phyloP scores from a whole-genome alignment of 164 flowering plant species.

The Houttuynia cordata region DNA sequence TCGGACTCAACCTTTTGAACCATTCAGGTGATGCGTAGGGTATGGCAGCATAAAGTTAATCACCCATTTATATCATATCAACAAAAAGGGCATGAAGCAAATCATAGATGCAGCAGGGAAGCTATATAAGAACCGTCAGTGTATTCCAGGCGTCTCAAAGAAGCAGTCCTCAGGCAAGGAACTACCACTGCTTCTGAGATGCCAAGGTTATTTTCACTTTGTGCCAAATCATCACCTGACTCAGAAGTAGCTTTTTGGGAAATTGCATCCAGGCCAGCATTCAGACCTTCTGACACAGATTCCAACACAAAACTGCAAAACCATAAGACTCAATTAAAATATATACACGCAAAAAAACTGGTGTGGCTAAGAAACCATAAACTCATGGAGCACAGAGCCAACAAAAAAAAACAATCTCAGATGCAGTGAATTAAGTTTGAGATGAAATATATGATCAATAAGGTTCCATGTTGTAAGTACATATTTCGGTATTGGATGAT shows the following conservation, averaged over 20 bases:
- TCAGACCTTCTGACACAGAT: slow-evolving; percentile 53
- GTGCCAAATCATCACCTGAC: slow-evolving; percentile 12
- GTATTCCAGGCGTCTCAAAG: slow-evolving; percentile 57
- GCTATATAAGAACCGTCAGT: slow-evolving; percentile 47
- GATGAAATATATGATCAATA: too few relatives aligned
- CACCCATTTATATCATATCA: neutral
- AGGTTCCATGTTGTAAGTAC: too few relatives aligned
- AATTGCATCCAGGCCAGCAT: slow-evolving; percentile 47
- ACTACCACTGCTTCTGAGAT: slow-evolving; percentile 30
- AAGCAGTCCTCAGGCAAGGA: slow-evolving; percentile 32
- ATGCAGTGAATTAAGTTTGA: too few relatives aligned
- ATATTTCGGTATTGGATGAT: too few relatives aligned
- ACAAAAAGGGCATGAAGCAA: slow-evolving; percentile 1
- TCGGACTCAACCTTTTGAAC: too few relatives aligned
- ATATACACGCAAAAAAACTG: neutral
- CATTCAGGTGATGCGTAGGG: too few relatives aligned
- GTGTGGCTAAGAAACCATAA: too few relatives aligned
- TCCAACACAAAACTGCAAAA: slow-evolving; percentile 65
- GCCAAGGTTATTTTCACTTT: slow-evolving; percentile 21
- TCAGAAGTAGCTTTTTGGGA: slow-evolving; percentile 13
- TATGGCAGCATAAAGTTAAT: too few relatives aligned
- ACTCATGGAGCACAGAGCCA: too few relatives aligned
- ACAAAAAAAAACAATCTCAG: too few relatives aligned
- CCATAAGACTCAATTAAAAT: neutral
- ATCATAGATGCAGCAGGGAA: slow-evolving; percentile 41